Evolutionary conservation across 2,329 filamentous ascomycete species (phyloP).

Genomic region (Cyphellophora attinorum): DNA sequence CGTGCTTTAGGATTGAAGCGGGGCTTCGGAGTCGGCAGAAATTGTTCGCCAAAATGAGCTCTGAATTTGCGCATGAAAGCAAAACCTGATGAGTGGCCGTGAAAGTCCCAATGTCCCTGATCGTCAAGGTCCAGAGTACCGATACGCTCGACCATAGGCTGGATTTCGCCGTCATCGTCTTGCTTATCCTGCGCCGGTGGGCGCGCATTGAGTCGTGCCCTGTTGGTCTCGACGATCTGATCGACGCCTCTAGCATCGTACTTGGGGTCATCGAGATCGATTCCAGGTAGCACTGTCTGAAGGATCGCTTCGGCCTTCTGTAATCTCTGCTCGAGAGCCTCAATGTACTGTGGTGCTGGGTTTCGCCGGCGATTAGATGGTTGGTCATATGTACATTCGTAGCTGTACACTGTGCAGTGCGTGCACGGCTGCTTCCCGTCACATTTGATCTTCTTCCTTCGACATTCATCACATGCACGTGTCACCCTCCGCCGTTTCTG

Average conservation of each 20-base stretch:
- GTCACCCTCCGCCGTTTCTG: slow-evolving; percentile 73
- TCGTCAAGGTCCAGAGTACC: slow-evolving; percentile 89
- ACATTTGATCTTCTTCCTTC: slow-evolving; percentile 76
- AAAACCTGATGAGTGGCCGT: slow-evolving; percentile 83
- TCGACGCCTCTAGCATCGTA: slow-evolving; percentile 70
- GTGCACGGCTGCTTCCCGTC: slow-evolving; percentile 68
- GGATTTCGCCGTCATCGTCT: slow-evolving; percentile 62
- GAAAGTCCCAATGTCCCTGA: slow-evolving; percentile 86
- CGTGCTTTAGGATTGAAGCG: slow-evolving; percentile 31
- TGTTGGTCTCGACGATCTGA: slow-evolving; percentile 42
- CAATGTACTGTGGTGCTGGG: slow-evolving; percentile 85
- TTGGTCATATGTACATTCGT: slow-evolving; percentile 94
- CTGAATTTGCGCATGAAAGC: slow-evolving; percentile 82
- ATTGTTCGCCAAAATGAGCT: slow-evolving; percentile 71
- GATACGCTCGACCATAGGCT: slow-evolving; percentile 91
- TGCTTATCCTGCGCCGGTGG: slow-evolving; percentile 21
- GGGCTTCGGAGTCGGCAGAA: slow-evolving; percentile 50
- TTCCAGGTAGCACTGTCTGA: slow-evolving; percentile 68
- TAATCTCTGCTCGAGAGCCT: slow-evolving; percentile 72
- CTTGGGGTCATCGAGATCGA: slow-evolving; percentile 75
- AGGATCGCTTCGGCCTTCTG: slow-evolving; percentile 75
- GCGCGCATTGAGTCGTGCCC: slow-evolving; percentile 2
- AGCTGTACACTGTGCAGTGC: slow-evolving; percentile 96
- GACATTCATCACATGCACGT: slow-evolving; percentile 71
- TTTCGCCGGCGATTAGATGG: slow-evolving; percentile 86